Evolutionary conservation across 2,329 filamentous ascomycete genomes (phyloP).

Genomic region (Trematosphaeria pertusa): DNA sequence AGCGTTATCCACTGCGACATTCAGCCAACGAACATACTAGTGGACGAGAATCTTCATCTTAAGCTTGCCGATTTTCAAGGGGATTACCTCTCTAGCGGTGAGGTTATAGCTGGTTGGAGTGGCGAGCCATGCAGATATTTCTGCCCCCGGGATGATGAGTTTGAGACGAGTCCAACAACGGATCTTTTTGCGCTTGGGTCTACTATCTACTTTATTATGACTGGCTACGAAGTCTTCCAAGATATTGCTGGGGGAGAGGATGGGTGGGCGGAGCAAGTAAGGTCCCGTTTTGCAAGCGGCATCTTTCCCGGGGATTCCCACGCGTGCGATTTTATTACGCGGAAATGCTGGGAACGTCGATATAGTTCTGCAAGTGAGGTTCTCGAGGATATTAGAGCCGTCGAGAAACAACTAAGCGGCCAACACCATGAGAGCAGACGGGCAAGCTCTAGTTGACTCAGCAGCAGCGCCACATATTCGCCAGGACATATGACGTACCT

Average conservation of each 20-base stretch:
- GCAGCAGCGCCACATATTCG: too few relatives aligned
- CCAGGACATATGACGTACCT: too few relatives aligned
- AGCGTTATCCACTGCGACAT: too few relatives aligned
- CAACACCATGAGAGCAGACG: too few relatives aligned
- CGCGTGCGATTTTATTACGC: background rate
- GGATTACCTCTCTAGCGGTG: conserved; percentile 1
- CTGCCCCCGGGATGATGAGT: conserved; percentile 16
- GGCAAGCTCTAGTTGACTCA: too few relatives aligned
- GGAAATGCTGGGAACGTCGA: background rate
- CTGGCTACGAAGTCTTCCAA: conserved; percentile 15
- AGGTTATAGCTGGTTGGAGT: conserved; percentile 2
- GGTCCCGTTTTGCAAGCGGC: conserved; percentile 1
- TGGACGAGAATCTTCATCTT: conserved; percentile 8
- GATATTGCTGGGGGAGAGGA: conserved; percentile 14
- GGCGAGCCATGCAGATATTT: conserved; percentile 13
- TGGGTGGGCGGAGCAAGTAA: conserved; percentile 11
- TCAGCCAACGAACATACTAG: conserved; percentile 9
- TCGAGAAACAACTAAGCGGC: too few relatives aligned
- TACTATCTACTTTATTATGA: conserved; percentile 27
- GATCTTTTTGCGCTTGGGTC: conserved; percentile 29
- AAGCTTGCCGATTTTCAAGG: conserved; percentile 15
- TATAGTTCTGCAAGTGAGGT: background rate
- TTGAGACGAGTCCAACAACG: conserved; percentile 18
- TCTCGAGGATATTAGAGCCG: background rate
- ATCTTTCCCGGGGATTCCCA: background rate